Evolutionary conservation across 1,284 basidiomycete species (phyloP).

Genomic region (Sporisorium scitamineum): DNA sequence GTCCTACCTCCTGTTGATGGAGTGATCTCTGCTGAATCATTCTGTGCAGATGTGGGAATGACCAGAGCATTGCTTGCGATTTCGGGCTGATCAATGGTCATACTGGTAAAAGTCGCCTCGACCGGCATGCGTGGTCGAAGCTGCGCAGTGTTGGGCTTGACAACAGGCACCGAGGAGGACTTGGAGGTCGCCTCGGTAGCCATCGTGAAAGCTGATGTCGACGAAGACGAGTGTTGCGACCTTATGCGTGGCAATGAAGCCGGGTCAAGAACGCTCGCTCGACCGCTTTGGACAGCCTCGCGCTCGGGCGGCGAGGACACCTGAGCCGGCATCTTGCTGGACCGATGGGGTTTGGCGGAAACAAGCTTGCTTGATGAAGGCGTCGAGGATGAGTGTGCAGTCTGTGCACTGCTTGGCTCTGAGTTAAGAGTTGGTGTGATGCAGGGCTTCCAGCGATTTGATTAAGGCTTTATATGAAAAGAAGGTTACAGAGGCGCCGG

Average conservation of each 20-base stretch:
- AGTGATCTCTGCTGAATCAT: background rate
- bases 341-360: background rate
- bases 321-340: constrained; percentile 11
- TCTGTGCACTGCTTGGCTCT: background rate
- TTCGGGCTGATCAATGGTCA: constrained; percentile 8
- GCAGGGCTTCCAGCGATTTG: background rate
- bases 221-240: background rate
- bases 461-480: background rate
- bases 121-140: constrained; percentile 27
- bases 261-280: background rate
- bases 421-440: background rate
- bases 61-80: background rate
- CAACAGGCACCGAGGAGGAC: constrained; percentile 6
- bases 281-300: constrained; percentile 1
- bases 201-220: constrained; percentile 1
- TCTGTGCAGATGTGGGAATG: background rate
- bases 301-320: background rate
- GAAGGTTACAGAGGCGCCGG: background rate
- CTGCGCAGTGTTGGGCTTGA: constrained; percentile 16
- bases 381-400: no score
- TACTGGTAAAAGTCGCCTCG: constrained; percentile 11
- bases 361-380: background rate
- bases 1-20: constrained; percentile 73
- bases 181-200: background rate
- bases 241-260: no score